These are phyloP conservation scores for Eucalyptus cloeziana DNA, from an alignment of 345 rosid species.

Conservation along the genomic window DNA sequence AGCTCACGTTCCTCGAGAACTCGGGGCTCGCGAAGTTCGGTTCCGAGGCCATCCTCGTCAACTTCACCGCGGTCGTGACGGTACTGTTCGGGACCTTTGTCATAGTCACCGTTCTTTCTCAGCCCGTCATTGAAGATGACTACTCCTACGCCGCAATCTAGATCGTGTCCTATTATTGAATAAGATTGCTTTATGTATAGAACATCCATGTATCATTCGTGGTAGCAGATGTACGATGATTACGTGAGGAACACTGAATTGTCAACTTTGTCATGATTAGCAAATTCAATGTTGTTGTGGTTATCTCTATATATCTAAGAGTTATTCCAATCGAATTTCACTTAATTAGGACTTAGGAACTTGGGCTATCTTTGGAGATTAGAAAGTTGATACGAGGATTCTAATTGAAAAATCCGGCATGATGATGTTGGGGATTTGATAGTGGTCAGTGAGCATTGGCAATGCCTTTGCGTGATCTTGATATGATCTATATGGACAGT, in stretches of 20 bases:
- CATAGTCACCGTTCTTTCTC: constrained; percentile 34
- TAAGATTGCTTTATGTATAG: not conserved
- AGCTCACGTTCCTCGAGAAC: constrained; percentile 81
- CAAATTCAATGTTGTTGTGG: not conserved
- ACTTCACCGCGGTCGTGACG: constrained; percentile 75
- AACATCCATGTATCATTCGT: not conserved
- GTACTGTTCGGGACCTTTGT: constrained; percentile 64
- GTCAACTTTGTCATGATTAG: not conserved
- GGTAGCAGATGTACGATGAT: not conserved
- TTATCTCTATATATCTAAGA: not conserved
- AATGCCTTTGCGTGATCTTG: not conserved
- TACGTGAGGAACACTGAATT: not conserved
- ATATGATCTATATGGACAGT: not conserved
- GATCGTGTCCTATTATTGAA: not conserved
- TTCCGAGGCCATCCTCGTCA: constrained; percentile 72
- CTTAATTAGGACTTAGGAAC: not conserved
- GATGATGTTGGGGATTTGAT: not conserved
- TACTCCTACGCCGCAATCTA: constrained; percentile 38
- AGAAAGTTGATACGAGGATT: not conserved
- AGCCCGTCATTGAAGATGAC: constrained; percentile 24
- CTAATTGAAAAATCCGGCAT: not conserved
- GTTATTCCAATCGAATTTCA: not conserved
- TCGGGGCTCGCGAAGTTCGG: constrained; percentile 68
- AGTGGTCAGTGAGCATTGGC: not conserved
- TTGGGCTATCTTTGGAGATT: not conserved